Percentiles rank a stretch among this genome's conserved stretches.
Evolutionary conservation across 1,284 basidiomycete genomes (phyloP).

Genomic region (Salmacisia buchloeana): DNA sequence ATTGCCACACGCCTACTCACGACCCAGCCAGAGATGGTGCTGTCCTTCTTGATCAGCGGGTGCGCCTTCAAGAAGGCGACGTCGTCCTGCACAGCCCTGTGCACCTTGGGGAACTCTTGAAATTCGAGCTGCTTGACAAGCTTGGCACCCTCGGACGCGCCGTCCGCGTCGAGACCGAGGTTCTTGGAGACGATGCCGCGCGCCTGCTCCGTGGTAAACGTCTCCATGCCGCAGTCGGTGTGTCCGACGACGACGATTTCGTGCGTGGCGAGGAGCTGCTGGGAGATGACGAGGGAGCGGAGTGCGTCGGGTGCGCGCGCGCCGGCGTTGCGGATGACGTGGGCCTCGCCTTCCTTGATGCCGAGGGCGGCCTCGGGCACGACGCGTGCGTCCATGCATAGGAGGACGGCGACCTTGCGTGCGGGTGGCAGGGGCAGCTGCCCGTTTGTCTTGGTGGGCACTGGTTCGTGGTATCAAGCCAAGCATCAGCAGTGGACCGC

Average conservation of each 20-base stretch:
- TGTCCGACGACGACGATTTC: conserved; percentile 14
- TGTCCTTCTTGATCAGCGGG: conserved; percentile 6
- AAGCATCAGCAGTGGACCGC: neutral
- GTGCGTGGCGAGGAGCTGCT: conserved; percentile 14
- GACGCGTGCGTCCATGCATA: conserved; percentile 5
- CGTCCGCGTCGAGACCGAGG: neutral
- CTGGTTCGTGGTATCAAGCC: neutral
- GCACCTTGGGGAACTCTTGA: conserved; percentile 12
- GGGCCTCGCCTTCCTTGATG: conserved; percentile 16
- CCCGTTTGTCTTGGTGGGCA: conserved; percentile 5
- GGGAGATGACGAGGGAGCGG: conserved; percentile 13
- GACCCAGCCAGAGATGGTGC: conserved; percentile 2
- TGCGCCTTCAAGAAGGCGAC: conserved; percentile 13
- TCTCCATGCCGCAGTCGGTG: conserved; percentile 13
- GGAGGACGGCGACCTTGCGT: conserved; percentile 4
- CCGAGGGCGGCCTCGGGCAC: conserved; percentile 9
- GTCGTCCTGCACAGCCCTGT: conserved; percentile 10
- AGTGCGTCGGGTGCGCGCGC: conserved; percentile 14
- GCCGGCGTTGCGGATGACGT: conserved; percentile 15
- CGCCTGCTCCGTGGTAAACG: conserved; percentile 14
- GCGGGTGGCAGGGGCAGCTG: conserved; percentile 4
- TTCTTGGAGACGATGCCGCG: conserved; percentile 10
- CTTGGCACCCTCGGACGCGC: neutral
- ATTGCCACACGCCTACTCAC: neutral
- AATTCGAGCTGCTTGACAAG: conserved; percentile 10